A percentile compares a stretch with the other conserved stretches of the same genome.
Evolutionary conservation across 2,329 filamentous ascomycete species (phyloP).

Genomic region (Rhinocladiella mackenziei): DNA sequence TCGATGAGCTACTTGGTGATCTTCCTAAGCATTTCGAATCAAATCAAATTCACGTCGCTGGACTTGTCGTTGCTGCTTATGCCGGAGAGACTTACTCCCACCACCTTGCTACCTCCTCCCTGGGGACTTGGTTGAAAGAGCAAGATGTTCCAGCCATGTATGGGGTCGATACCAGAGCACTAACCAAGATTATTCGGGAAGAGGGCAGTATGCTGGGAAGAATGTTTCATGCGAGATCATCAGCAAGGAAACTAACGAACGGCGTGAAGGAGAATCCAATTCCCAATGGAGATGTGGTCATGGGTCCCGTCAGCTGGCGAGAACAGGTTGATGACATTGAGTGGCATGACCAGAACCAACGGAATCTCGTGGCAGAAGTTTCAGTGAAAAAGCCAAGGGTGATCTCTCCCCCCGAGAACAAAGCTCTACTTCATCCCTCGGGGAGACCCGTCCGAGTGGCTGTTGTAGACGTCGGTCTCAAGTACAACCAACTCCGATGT

Average conservation of each 20-base stretch:
- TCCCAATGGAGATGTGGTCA: constrained; percentile 33
- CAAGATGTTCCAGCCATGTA: constrained; percentile 91
- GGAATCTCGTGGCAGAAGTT: constrained; percentile 67
- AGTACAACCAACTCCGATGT: constrained; percentile 96
- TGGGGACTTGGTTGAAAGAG: constrained; percentile 94
- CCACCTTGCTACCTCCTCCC: constrained; percentile 81
- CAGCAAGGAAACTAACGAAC: constrained; percentile 40
- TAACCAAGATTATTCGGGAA: constrained; percentile 91
- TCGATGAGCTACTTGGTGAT: constrained; percentile 79
- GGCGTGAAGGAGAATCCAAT: constrained; percentile 38
- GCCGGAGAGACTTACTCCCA: constrained; percentile 94
- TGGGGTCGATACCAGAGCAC: constrained; percentile 84
- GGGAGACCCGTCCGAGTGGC: constrained; percentile 82
- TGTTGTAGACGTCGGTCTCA: constrained; percentile 94
- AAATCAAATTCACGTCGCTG: constrained; percentile 86
- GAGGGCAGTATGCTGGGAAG: constrained; percentile 95
- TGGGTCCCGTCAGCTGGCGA: constrained; percentile 45
- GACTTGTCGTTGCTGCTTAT: constrained; percentile 85
- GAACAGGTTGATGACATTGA: constrained; percentile 71
- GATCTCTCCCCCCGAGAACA: constrained; percentile 69
- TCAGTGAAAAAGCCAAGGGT: constrained; percentile 83
- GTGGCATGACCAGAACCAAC: constrained; percentile 87
- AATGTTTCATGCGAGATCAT: constrained; percentile 67
- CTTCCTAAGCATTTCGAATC: constrained; percentile 93
- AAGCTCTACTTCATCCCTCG: constrained; percentile 77